Evolutionary conservation across 305 asterid genomes (phyloP), one percentile per base, ranked within the genome.

Genomic region (Andrographis paniculata): DNA sequence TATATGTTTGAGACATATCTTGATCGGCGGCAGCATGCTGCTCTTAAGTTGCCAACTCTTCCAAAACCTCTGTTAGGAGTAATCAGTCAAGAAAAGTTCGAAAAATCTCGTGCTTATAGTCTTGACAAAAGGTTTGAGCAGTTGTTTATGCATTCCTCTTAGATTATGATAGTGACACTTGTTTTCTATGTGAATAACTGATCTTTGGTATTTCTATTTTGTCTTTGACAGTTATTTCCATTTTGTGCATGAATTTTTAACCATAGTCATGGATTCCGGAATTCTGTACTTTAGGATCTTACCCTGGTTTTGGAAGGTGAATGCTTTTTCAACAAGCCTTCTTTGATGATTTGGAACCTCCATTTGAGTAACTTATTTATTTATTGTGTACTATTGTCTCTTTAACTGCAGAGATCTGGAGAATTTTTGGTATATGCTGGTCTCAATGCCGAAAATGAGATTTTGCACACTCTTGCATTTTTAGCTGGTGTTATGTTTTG

Each of bases 231-330:
- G 99, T 76, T 5, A 69, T 75, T 91, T 77, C 73, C 99, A 84
- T 63, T 87, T 91, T 60, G 69, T 74, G 54, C 99, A 84, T 15
- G 96, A 79, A 76, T 62, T 87, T 59, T 82, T 87, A 36, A 73
- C 85, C 58, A 73, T 83, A 70, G 62, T 91, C 20, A 72, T 83
- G 94, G 95, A 91, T 72, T 71, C 84, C 17, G 79, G 87, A 39
- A 87, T 91, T 60, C 56, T 91, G 73, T 81, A 63, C 73, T 84
- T 66, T 20, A 84, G 96, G 60, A 42, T 87, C 42, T 58, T 91
- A 62, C 99, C 99, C 48, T 91, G 96, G 96, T 83, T 91, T 27
- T 91, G 96, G 99, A 87, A 79, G 95, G 99, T 87, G 56, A 66
- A 77, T 54, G 42, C 49, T 49, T 48, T 17, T 30, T 3, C 46